Percentiles rank a stretch among this genome's conserved stretches.
Evolutionary conservation across 2,329 filamentous ascomycete species (phyloP).

Genomic region (Claviceps purpurea): DNA sequence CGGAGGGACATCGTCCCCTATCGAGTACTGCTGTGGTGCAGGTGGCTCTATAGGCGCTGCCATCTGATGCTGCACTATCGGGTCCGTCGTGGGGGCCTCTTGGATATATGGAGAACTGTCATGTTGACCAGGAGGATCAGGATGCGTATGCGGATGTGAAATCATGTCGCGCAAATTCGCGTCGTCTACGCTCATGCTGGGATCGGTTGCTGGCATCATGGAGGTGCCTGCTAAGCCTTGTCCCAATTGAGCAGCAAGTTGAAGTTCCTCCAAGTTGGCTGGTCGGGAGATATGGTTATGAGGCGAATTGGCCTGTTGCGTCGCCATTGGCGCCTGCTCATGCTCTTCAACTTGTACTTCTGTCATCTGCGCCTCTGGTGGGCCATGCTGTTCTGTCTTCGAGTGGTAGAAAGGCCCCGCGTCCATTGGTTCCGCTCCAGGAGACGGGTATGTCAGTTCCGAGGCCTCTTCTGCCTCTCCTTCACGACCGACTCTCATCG

Average conservation of each 20-base stretch:
- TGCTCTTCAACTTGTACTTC: constrained; percentile 18
- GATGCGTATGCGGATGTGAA: constrained; percentile 29
- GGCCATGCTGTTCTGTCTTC: constrained; percentile 18
- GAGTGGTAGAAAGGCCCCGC: constrained; percentile 31
- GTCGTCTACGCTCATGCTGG: constrained; percentile 30
- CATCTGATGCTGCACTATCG: constrained; percentile 23
- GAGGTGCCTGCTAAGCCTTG: constrained; percentile 36
- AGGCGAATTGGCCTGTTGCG: constrained; percentile 22
- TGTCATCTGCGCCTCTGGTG: constrained; percentile 14
- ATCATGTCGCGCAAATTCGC: constrained; percentile 29
- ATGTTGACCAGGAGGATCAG: constrained; percentile 23
- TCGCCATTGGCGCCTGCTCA: constrained; percentile 16
- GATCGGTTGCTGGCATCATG: constrained; percentile 34
- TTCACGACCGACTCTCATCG: constrained; percentile 23
- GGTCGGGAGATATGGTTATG: constrained; percentile 29
- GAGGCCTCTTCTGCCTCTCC: constrained; percentile 21
- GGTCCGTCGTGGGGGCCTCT: constrained; percentile 22
- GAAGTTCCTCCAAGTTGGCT: constrained; percentile 40
- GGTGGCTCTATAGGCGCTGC: constrained; percentile 23
- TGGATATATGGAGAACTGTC: constrained; percentile 24
- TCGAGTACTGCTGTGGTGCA: constrained; percentile 24
- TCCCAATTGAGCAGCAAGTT: constrained; percentile 44
- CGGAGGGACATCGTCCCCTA: constrained; percentile 48
- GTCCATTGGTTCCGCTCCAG: constrained; percentile 30
- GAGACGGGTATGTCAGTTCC: constrained; percentile 32